Base-by-base conservation (phyloP, 306 rosid species). In the Corylus heterophylla region DNA sequence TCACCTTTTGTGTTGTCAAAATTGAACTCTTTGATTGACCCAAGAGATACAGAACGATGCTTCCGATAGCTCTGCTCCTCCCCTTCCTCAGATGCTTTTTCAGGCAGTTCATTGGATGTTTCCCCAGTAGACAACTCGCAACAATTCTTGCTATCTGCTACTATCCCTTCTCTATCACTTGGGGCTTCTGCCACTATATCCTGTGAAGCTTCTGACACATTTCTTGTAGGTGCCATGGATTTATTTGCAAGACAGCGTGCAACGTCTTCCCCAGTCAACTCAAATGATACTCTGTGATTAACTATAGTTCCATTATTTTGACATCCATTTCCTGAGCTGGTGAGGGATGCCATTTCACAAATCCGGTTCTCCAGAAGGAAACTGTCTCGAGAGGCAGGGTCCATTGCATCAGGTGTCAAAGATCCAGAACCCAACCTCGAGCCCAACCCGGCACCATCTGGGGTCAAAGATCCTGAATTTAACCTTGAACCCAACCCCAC, bases 211-310 rank as follows among this genome's bases (percentile, higher is more conserved):
- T 88, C 79, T 47, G 97, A 78, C 86, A 79, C 59, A 48, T 85
- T 87, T 85, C 89, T 82, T 74, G 59, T 76, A 63, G 89, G 81
- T 75, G 64, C 50, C 48, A 76, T 81, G 3, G 95, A 79, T 78
- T 92, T 94, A 71, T 80, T 94, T 48, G 97, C 97, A 70, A 94
- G 98, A 76, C 97, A 92, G 8, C 90, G 89, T 0, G 97, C 97
- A 79, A 94, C 95, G 80, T 91, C 98, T 86, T 92, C 98, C 14
- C 97, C 97, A 5, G 97, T 94, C 80, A 94, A 86, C 78, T 94
- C 98, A 76, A 94, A 94, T 27, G 99, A 95, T 39, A 95, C 98
- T 84, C 99, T 85, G 85, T 90, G 99, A 83, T 91, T 87, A 14
- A 88, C 82, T 54, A 89, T 20, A 37, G 79, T 11, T 73, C 81